A percentile compares a stretch with the other conserved stretches of the same genome.
phyloP scores from a whole-genome alignment of 352 stramenopile species.

The Pythium aristosporum region DNA sequence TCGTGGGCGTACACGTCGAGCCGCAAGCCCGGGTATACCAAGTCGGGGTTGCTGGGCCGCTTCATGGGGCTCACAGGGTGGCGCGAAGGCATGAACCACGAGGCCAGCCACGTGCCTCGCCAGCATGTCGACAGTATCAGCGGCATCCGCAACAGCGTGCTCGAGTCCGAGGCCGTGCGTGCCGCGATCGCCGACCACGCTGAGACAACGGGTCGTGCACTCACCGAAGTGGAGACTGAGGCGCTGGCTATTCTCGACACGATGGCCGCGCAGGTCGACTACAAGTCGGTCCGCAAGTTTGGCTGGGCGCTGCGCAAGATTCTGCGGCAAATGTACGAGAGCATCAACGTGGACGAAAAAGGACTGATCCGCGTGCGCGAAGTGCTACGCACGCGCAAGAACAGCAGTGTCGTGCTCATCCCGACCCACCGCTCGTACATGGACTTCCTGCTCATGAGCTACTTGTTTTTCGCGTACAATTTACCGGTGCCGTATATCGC shows the following conservation, averaged over 20 bases:
- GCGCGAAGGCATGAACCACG: constrained; percentile 83
- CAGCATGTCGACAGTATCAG: constrained; percentile 61
- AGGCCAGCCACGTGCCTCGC: constrained; percentile 81
- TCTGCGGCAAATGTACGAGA: constrained; percentile 83
- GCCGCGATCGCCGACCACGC: constrained; percentile 48
- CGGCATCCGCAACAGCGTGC: constrained; percentile 66
- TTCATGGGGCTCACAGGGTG: constrained; percentile 88
- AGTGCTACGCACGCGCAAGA: constrained; percentile 38
- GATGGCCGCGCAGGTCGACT: constrained; percentile 80
- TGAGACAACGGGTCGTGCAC: constrained; percentile 28
- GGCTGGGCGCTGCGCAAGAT: constrained; percentile 83
- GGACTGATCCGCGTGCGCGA: constrained; percentile 71
- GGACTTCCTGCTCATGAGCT: constrained; percentile 86
- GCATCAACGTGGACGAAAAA: constrained; percentile 83
- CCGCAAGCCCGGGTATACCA: constrained; percentile 85
- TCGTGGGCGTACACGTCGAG: constrained; percentile 90
- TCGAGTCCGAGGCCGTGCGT: constrained; percentile 61
- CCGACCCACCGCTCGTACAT: constrained; percentile 85
- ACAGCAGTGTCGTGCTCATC: constrained; percentile 77
- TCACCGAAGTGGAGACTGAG: constrained; percentile 53
- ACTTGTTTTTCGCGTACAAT: constrained; percentile 89
- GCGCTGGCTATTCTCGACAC: constrained; percentile 62
- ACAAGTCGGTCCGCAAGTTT: constrained; percentile 71
- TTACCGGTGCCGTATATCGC: constrained; percentile 82
- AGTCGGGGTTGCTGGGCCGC: constrained; percentile 73